A percentile compares a stretch with the other conserved stretches of the same genome.
These are phyloP conservation scores for Citrus mangshanensis DNA, from an alignment of 345 rosid species.

Conservation along the genomic window DNA sequence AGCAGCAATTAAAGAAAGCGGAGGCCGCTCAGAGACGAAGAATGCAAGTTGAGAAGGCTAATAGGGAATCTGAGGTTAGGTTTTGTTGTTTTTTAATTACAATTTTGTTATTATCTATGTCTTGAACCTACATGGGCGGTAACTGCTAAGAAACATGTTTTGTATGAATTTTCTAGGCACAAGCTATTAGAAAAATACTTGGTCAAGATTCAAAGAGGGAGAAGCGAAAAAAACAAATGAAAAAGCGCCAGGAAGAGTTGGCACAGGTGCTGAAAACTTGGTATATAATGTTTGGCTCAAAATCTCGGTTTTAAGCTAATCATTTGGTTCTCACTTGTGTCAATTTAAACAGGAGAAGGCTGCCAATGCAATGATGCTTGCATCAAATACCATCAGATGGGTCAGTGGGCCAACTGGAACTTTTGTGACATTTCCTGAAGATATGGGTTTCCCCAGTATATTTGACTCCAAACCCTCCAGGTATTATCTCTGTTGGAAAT, in stretches of 20 bases:
- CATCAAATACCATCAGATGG: conserved; percentile 56
- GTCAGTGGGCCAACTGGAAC: conserved; percentile 71
- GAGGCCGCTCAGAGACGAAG: conserved; percentile 95
- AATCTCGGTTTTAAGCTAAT: conserved; percentile 2
- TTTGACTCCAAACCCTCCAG: conserved; percentile 58
- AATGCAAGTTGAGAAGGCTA: conserved; percentile 88
- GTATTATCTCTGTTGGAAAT: conserved; percentile 25
- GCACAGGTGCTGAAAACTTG: conserved; percentile 55
- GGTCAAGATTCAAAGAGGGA: conserved; percentile 91
- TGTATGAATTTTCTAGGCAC: conserved; percentile 49
- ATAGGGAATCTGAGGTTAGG: conserved; percentile 78
- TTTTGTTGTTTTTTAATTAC: conserved; percentile 12
- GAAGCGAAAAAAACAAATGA: conserved; percentile 80
- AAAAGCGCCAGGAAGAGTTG: conserved; percentile 78
- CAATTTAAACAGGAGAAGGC: conserved; percentile 62
- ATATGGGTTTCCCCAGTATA: conserved; percentile 75
- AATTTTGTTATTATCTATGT: not conserved
- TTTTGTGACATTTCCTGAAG: conserved; percentile 67
- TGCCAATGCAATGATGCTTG: conserved; percentile 48
- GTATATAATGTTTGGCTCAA: not conserved
- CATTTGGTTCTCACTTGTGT: conserved; percentile 2
- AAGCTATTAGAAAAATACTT: conserved; percentile 89
- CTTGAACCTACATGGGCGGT: not conserved
- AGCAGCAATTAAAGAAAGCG: conserved; percentile 82
- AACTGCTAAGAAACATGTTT: conserved; percentile 13